These are phyloP conservation scores for Epichloe sylvatica DNA, from an alignment of 2,329 filamentous ascomycete species.

Conservation along the genomic window DNA sequence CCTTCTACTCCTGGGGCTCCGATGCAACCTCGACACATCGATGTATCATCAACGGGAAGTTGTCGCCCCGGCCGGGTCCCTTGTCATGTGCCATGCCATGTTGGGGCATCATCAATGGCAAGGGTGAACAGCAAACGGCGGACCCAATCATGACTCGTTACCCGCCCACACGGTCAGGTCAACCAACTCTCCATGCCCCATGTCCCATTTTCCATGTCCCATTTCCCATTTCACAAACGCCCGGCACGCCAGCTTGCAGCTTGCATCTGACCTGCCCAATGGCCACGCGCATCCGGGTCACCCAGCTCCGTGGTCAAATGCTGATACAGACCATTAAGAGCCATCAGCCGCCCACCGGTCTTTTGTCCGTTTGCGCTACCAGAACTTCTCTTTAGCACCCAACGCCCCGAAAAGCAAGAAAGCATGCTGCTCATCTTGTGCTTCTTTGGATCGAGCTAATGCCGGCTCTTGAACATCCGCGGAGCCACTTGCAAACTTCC, in stretches of 20 bases:
- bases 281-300: neutral
- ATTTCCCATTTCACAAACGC: too few species aligned
- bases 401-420: neutral
- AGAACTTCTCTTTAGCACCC: neutral
- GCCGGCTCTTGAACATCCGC: neutral
- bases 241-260: too few species aligned
- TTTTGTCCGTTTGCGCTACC: neutral
- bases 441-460: neutral
- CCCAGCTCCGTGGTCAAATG: too few species aligned
- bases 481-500: neutral
- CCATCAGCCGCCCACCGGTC: neutral
- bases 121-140: neutral
- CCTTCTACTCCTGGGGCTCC: neutral
- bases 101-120: too few species aligned
- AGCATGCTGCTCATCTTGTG: slow-evolving; percentile 1
- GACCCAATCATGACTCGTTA: neutral
- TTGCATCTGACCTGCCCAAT: neutral
- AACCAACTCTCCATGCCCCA: too few species aligned
- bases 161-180: too few species aligned
- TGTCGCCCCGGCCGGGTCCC: too few species aligned
- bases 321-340: too few species aligned
- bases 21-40: neutral
- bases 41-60: too few species aligned
- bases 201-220: too few species aligned
- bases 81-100: too few species aligned